Conservation (phyloP, 2,329 filamentous ascomycete species). For the Knoxdaviesia capensis region DNA sequence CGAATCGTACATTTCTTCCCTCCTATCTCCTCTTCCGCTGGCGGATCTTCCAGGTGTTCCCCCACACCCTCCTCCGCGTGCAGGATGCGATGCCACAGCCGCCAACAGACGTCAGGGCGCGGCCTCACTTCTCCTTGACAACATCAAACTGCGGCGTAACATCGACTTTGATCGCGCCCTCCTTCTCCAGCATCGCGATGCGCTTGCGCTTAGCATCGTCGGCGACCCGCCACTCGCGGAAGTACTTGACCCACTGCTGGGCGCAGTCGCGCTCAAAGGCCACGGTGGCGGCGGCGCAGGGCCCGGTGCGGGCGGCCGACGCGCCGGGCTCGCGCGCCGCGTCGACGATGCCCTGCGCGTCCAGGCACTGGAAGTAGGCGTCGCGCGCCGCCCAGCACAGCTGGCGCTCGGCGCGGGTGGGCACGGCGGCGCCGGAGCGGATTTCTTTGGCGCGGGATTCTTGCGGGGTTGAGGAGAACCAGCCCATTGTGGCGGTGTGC, state of each 20-base stretch:
- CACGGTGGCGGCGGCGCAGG: constrained; percentile 19
- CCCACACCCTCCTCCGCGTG: too few relatives aligned
- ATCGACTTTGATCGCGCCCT: constrained; percentile 46
- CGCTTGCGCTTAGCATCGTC: constrained; percentile 72
- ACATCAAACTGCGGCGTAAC: constrained; percentile 15
- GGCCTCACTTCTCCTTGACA: not conserved
- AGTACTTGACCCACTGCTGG: constrained; percentile 89
- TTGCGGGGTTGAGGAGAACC: constrained; percentile 22
- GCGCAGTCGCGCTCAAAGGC: constrained; percentile 76
- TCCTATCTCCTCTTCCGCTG: too few relatives aligned
- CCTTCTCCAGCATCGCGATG: constrained; percentile 51
- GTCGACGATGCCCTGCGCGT: constrained; percentile 65
- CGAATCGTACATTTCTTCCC: too few relatives aligned
- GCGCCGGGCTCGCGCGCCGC: constrained; percentile 15
- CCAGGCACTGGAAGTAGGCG: constrained; percentile 71
- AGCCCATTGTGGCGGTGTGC: constrained; percentile 19
- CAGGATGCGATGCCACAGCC: too few relatives aligned
- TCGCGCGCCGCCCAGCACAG: constrained; percentile 85
- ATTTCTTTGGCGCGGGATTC: constrained; percentile 30
- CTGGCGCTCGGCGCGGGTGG: constrained; percentile 63
- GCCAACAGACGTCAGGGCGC: too few relatives aligned
- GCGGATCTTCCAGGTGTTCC: too few relatives aligned
- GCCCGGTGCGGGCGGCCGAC: constrained; percentile 14
- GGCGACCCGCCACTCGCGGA: constrained; percentile 89
- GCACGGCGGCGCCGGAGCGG: constrained; percentile 44